phyloP scores from a whole-genome alignment of 768 basidiomycete species.

The Clathrus columnatus region DNA sequence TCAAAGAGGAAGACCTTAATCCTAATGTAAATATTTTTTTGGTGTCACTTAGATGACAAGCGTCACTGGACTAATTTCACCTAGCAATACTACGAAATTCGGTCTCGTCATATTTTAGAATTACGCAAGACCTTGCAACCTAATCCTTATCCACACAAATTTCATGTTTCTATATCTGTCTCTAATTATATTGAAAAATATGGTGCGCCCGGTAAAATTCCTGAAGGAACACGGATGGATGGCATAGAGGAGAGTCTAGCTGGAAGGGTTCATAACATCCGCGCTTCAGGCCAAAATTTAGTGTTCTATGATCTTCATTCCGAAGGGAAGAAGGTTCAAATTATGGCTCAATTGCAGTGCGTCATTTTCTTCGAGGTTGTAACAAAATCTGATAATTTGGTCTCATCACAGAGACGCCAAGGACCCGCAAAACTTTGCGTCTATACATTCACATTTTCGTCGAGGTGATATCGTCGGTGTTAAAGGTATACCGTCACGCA shows the following conservation, averaged over 20 bases:
- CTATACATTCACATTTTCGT: constrained; percentile 77
- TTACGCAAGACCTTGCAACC: constrained; percentile 79
- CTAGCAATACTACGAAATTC: constrained; percentile 95
- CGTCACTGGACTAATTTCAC: neutral
- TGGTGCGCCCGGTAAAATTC: constrained; percentile 61
- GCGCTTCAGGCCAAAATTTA: constrained; percentile 73
- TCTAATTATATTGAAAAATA: constrained; percentile 65
- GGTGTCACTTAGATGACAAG: neutral
- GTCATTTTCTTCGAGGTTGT: constrained; percentile 20
- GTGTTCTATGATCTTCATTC: constrained; percentile 91
- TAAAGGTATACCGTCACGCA: constrained; percentile 78
- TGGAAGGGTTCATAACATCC: constrained; percentile 87
- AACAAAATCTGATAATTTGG: neutral
- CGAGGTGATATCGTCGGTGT: constrained; percentile 97
- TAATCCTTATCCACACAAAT: constrained; percentile 99
- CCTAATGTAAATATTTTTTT: constrained; percentile 60
- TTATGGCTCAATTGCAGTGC: constrained; percentile 84
- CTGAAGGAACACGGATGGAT: constrained; percentile 57
- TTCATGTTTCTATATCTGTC: constrained; percentile 76
- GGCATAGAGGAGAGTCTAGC: constrained; percentile 58
- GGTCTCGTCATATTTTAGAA: constrained; percentile 79
- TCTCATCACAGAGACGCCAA: constrained; percentile 46
- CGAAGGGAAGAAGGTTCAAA: constrained; percentile 89
- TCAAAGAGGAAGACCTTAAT: constrained; percentile 75
- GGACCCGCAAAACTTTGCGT: constrained; percentile 54